Base-by-base conservation (phyloP, 1,284 basidiomycete genomes). In the Taiwanofungus camphoratus region DNA sequence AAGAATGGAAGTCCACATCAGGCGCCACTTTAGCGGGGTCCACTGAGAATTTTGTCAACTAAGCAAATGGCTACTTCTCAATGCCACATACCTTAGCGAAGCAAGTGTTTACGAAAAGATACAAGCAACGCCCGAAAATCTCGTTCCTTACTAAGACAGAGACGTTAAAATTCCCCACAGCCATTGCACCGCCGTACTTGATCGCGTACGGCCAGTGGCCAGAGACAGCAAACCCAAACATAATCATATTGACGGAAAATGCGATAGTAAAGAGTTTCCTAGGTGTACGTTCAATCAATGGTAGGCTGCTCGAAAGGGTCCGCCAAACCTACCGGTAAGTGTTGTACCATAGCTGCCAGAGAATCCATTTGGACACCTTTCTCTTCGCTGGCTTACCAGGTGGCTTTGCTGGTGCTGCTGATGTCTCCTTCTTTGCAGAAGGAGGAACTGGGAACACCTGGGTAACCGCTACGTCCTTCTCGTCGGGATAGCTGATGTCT, bases 181-280 rank as follows among this genome's bases (percentile, higher is more conserved):
- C 79, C 52, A 85, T 68, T 32, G 81, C 78, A 52, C 82, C 77
- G 6, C 75, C 69, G 54, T 77, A 79, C 48, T 67, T 66, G 3
- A 66, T 56, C 5, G 77, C 76, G 51, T 86, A 87, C 6, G 73
- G 70, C 67, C 76, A 87, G 42, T 76, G 72, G 5, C 78, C 80
- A n/a, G 76, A 70, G 1, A 74, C 74, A 3, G 84, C 79, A 20
- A 83, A 63, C 18, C 68, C 69, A 33, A 87, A 63, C 24, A 71
- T 77, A 29, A 78, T 70, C 54, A 79, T 70, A 56, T 87, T 86
- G 23, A 85, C 55, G 1, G 61, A 60, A 41, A 83, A 71, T 4
- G 73, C 60, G 29, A 81, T 65, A 1, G 74, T 74, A 55, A 85
- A 84, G 49, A 86, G 78, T 62, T 82, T 83, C 42, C 83, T 83